Evolutionary conservation across 2,329 filamentous ascomycete genomes (phyloP).

Genomic region (Stagonosporopsis cucurbitacearum): DNA sequence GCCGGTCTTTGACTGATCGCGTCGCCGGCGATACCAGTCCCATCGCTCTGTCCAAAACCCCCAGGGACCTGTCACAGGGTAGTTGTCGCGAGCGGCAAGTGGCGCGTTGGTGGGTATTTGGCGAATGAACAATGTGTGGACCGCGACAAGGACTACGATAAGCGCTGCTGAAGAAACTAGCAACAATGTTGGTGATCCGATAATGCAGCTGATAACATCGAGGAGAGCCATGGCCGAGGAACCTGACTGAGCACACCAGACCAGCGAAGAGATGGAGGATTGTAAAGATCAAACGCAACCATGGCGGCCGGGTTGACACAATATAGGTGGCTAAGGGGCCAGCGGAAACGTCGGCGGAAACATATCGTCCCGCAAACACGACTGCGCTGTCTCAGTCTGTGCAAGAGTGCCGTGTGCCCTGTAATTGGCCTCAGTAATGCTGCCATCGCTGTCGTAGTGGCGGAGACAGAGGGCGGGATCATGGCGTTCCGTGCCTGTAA

Average conservation of each 20-base stretch:
- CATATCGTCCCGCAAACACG: conserved; percentile 7
- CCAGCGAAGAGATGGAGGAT: neutral
- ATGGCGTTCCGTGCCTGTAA: conserved; percentile 11
- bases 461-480: conserved; percentile 4
- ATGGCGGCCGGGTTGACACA: neutral
- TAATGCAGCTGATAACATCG: conserved; percentile 6
- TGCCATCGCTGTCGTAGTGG: conserved; percentile 5
- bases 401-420: conserved; percentile 2
- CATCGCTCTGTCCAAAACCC: conserved; percentile 57
- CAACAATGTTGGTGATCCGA: conserved; percentile 16
- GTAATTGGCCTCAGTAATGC: conserved; percentile 10
- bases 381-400: conserved; percentile 6
- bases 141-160: conserved; percentile 17
- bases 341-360: conserved; percentile 12
- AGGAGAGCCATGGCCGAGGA: conserved; percentile 18
- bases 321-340: neutral
- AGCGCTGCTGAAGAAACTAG: conserved; percentile 20
- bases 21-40: conserved; percentile 53
- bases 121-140: conserved; percentile 28
- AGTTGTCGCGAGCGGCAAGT: conserved; percentile 27
- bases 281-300: neutral
- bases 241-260: neutral
- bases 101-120: conserved; percentile 32
- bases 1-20: conserved; percentile 44
- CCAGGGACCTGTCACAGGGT: conserved; percentile 54